phyloP scores from a whole-genome alignment of 2,329 filamentous ascomycete genomes.

The Elsinoe arachidis region DNA sequence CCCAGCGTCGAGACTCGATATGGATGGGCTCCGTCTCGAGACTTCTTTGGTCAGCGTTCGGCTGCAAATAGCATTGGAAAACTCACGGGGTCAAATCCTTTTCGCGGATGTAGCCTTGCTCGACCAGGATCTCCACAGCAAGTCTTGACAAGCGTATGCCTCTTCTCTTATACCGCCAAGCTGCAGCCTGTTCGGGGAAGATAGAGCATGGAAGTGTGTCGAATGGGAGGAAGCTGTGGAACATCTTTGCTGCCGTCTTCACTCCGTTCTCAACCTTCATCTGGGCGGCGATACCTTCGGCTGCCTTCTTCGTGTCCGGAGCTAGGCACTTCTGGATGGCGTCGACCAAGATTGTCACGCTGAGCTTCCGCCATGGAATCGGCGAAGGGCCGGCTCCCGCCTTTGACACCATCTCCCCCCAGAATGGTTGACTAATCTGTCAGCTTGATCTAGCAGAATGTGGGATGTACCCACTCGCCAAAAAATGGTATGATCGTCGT shows the following conservation, averaged over 20 bases:
- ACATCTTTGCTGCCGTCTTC: slow-evolving; percentile 33
- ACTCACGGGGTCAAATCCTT: not conserved
- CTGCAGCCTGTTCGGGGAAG: not conserved
- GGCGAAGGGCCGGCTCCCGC: slow-evolving; percentile 37
- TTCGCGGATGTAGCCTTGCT: not conserved
- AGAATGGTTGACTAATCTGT: slow-evolving; percentile 33
- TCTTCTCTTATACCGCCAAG: slow-evolving; percentile 19
- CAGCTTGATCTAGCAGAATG: slow-evolving; percentile 20
- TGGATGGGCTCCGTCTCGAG: slow-evolving; percentile 19
- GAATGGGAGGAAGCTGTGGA: slow-evolving; percentile 31
- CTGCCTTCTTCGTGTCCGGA: slow-evolving; percentile 26
- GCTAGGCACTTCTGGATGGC: slow-evolving; percentile 29
- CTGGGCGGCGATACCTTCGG: not conserved
- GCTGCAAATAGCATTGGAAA: not conserved
- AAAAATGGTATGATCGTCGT: slow-evolving; percentile 36
- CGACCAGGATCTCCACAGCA: not conserved
- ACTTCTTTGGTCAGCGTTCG: not conserved
- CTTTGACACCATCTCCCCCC: slow-evolving; percentile 35
- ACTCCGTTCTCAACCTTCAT: slow-evolving; percentile 31
- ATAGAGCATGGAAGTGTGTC: slow-evolving; percentile 21
- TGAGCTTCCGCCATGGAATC: slow-evolving; percentile 31
- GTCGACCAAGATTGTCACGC: slow-evolving; percentile 28
- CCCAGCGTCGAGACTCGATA: slow-evolving; percentile 31
- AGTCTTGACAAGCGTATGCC: slow-evolving; percentile 28
- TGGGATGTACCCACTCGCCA: slow-evolving; percentile 18